Conservation (phyloP, 768 basidiomycete species). For the Pisolithus tinctorius region DNA sequence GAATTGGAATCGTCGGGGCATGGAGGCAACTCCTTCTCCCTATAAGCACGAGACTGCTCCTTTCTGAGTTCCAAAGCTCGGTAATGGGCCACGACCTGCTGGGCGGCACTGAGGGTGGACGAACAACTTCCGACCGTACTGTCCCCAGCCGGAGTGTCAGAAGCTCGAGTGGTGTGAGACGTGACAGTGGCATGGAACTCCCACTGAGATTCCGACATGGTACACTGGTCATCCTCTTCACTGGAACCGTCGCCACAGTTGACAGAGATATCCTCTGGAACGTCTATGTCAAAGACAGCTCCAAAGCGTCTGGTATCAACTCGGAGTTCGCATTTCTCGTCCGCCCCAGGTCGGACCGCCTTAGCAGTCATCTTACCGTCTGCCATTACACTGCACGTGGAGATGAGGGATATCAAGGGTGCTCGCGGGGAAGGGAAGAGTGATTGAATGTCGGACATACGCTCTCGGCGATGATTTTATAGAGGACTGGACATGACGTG, state of each 20-base stretch:
- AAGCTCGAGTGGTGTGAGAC: not conserved
- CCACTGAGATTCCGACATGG: slow-evolving; percentile 7
- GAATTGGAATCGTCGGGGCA: slow-evolving; percentile 21
- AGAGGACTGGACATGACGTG: slow-evolving; percentile 5
- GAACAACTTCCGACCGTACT: not conserved
- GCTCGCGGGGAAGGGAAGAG: not conserved
- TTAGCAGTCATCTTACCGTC: slow-evolving; percentile 1
- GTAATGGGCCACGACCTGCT: slow-evolving; percentile 15
- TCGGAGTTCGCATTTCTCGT: not conserved
- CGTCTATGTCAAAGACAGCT: slow-evolving; percentile 12
- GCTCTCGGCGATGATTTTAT: slow-evolving; percentile 10
- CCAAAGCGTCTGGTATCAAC: slow-evolving; percentile 24
- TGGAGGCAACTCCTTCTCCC: slow-evolving; percentile 12
- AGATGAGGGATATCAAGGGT: not conserved
- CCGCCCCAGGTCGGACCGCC: slow-evolving; percentile 1
- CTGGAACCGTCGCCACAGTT: slow-evolving; percentile 5
- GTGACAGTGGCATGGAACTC: slow-evolving; percentile 4
- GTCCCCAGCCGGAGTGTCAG: slow-evolving; percentile 1
- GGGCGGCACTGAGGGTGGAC: slow-evolving; percentile 15
- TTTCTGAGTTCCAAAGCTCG: slow-evolving; percentile 6
- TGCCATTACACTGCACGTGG: slow-evolving; percentile 7
- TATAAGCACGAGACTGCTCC: not conserved
- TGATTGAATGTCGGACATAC: not conserved
- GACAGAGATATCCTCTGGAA: slow-evolving; percentile 1
- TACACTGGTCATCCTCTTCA: slow-evolving; percentile 3